phyloP scores from a whole-genome alignment of 768 basidiomycete species.

The Peribolospora baueri region DNA sequence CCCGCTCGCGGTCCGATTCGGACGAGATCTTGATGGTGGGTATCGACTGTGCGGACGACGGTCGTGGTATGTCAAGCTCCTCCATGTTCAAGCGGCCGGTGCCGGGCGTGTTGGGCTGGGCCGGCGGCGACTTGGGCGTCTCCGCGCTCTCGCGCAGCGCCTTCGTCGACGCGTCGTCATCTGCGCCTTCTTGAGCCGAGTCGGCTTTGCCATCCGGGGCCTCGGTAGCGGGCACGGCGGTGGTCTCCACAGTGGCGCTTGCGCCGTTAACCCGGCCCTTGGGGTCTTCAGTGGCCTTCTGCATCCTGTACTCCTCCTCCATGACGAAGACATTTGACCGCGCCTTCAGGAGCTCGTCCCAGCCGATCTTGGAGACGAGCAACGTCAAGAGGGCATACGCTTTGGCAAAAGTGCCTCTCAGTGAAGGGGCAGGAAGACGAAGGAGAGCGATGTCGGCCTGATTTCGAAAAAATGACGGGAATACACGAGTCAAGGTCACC shows the following conservation, averaged over 20 bases:
- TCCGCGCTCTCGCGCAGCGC: slow-evolving; percentile 33
- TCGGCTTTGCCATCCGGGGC: slow-evolving; percentile 4
- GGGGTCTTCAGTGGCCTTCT: slow-evolving; percentile 41
- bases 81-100: slow-evolving; percentile 49
- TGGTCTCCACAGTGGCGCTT: not conserved
- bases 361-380: slow-evolving; percentile 81
- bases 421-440: slow-evolving; percentile 78
- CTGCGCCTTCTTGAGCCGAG: slow-evolving; percentile 16
- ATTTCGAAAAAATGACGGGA: not conserved
- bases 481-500: not conserved
- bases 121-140: slow-evolving; percentile 16
- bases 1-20: slow-evolving; percentile 35
- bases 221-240: not conserved
- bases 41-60: slow-evolving; percentile 15
- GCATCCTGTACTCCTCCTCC: slow-evolving; percentile 98
- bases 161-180: slow-evolving; percentile 14
- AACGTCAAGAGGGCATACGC: slow-evolving; percentile 76
- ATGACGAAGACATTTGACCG: slow-evolving; percentile 92
- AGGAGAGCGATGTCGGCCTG: slow-evolving; percentile 79
- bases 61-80: slow-evolving; percentile 9
- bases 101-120: slow-evolving; percentile 22
- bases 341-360: slow-evolving; percentile 92
- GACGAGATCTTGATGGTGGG: slow-evolving; percentile 57
- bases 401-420: slow-evolving; percentile 85
- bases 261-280: slow-evolving; percentile 17